phyloP scores from a whole-genome alignment of 2,329 filamentous ascomycete genomes.

The Diaporthe sp. region DNA sequence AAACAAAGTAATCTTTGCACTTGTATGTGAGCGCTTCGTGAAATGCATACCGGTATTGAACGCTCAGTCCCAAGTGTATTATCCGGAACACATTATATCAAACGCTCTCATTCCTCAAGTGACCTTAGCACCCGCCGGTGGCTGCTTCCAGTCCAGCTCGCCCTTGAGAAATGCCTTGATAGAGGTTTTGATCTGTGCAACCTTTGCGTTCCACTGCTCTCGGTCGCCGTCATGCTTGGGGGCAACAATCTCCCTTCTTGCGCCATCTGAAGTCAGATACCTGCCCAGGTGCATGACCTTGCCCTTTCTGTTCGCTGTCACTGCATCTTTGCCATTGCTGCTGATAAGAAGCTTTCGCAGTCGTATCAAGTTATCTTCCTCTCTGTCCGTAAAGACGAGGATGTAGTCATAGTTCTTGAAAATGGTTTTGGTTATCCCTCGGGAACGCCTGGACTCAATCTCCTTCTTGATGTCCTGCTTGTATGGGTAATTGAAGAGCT shows the following conservation, averaged over 20 bases:
- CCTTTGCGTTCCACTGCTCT: constrained; percentile 43
- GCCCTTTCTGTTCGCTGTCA: constrained; percentile 40
- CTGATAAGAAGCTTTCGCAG: constrained; percentile 41
- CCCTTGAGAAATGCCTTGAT: constrained; percentile 42
- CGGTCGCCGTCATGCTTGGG: constrained; percentile 33
- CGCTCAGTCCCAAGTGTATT: background rate
- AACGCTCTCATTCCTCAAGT: background rate
- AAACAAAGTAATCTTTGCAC: no score
- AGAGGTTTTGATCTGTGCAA: constrained; percentile 43
- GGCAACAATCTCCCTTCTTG: constrained; percentile 32
- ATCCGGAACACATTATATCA: no score
- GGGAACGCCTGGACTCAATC: constrained; percentile 35
- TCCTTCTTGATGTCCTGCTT: constrained; percentile 40
- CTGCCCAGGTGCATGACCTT: constrained; percentile 45
- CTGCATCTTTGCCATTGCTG: constrained; percentile 26
- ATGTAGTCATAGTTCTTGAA: constrained; percentile 45
- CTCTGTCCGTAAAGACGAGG: constrained; percentile 45
- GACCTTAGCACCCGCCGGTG: constrained; percentile 4
- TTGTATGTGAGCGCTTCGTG: no score
- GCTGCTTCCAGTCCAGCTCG: constrained; percentile 44
- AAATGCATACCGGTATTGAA: no score
- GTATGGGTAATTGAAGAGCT: constrained; percentile 41
- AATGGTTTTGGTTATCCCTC: constrained; percentile 41
- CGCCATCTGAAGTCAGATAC: constrained; percentile 36
- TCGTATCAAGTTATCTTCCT: constrained; percentile 45